Base-by-base conservation (phyloP, 1,284 basidiomycete species). In the Phellopilus nigrolimitatus region DNA sequence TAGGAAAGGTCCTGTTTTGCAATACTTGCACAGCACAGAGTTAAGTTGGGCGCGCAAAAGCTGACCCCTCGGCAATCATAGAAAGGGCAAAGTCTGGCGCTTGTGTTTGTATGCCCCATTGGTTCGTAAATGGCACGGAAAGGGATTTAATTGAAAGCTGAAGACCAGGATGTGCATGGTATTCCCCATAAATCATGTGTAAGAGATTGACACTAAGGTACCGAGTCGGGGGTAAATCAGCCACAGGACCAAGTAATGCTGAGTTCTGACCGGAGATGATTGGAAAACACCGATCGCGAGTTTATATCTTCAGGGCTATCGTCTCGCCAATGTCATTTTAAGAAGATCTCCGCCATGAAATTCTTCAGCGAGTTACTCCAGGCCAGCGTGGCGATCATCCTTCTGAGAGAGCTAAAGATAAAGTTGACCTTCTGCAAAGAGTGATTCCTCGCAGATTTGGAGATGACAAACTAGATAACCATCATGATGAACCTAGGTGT, bases 31-130 rank as follows among this genome's bases (percentile, higher is more conserved):
- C 15, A 48, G 27, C 46, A 38, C 34, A 48, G 36, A 22, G 31
- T 21, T n/a, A 15, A 40, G 36, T 2, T 34, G 21, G 19, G 15
- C 25, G 28, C 21, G 24, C 45, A 47, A 31, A 30, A 27, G 17
- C 7, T 37, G 34, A 25, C 13, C 15, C 3, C 17, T 40, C 46
- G 46, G 46, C 46, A 48, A 48, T 48, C 46, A 48, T 37, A 36
- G 13, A n/a, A 36, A n/a, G 13, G 4, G 13, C n/a, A n/a, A n/a
- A n/a, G n/a, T n/a, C 13, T 36, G 8, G 34, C 15, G 7, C 10
- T 13, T 36, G n/a, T 15, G 17, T 25, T 25, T 22, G 24, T 34
- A 37, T 36, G 44, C 44, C 34, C 44, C 44, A 36, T 47, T 24
- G 30, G 31, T 19, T 28, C 33, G 44, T 28, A 15, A 34, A 24